phyloP scores from a whole-genome alignment of 75 land plant species.

The Azolla pinnata region DNA sequence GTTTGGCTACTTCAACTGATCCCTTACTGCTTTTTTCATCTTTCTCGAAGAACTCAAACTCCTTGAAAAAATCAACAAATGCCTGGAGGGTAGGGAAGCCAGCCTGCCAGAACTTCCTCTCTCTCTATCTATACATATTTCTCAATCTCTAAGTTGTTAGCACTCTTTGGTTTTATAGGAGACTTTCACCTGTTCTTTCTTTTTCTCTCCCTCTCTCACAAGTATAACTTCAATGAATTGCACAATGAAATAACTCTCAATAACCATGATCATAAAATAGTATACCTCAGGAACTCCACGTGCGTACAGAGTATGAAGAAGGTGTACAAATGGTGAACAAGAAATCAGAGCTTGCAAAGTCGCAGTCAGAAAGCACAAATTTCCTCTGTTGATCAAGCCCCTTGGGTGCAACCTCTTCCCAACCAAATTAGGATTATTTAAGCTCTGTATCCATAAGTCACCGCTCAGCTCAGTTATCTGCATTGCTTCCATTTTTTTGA shows the following conservation, averaged over 20 bases:
- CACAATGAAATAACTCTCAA: not conserved
- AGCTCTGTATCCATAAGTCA: not conserved
- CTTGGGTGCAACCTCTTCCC: constrained; percentile 41
- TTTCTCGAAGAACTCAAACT: constrained; percentile 16
- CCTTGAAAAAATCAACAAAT: constrained; percentile 57
- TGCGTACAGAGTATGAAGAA: constrained; percentile 44
- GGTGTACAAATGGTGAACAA: constrained; percentile 79
- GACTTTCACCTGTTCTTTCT: not conserved
- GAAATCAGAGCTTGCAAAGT: constrained; percentile 86
- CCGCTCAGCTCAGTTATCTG: constrained; percentile 5
- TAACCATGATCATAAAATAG: not conserved
- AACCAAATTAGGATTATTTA: not conserved
- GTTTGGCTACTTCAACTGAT: constrained; percentile 44
- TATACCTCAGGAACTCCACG: constrained; percentile 64
- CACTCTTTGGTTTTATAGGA: too few relatives aligned
- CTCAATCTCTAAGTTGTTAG: too few relatives aligned
- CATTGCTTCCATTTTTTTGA: not conserved
- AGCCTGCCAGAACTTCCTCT: constrained; percentile 27
- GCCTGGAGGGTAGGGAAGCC: constrained; percentile 72
- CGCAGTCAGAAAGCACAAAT: constrained; percentile 87
- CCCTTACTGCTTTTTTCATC: constrained; percentile 35
- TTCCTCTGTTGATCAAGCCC: constrained; percentile 82
- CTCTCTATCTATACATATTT: too few relatives aligned
- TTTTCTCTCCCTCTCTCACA: not conserved
- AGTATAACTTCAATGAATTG: not conserved